Conservation (phyloP, 2,329 filamentous ascomycete genomes). For the Xylaria sp. region DNA sequence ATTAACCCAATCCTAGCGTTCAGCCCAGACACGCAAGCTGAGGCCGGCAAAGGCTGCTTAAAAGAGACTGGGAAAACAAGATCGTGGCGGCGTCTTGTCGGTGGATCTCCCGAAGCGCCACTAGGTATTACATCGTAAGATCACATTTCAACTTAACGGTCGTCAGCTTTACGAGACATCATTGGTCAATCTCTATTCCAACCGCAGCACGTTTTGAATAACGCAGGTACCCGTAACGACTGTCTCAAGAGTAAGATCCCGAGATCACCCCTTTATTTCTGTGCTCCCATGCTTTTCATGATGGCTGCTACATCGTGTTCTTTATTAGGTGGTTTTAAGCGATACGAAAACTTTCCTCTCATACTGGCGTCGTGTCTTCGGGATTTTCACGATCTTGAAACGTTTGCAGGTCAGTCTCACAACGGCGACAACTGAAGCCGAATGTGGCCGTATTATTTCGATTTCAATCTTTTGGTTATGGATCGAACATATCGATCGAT, state of each 20-base stretch:
- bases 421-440: background rate
- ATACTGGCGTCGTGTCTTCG: background rate
- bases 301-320: background rate
- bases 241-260: background rate
- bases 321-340: background rate
- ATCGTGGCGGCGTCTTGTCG: background rate
- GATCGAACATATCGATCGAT: constrained; percentile 24
- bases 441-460: constrained; percentile 8
- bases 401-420: background rate
- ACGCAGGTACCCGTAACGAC: background rate
- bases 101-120: constrained; percentile 10
- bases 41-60: constrained; percentile 1
- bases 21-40: background rate
- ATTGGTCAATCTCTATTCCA: constrained; percentile 24
- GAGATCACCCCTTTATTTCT: background rate
- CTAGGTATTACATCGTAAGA: constrained; percentile 9
- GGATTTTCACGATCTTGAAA: background rate
- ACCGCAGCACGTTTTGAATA: background rate
- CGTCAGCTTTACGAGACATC: constrained; percentile 5
- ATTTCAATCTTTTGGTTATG: background rate
- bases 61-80: background rate
- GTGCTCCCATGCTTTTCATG: background rate
- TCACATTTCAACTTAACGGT: constrained; percentile 14
- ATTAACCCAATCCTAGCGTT: constrained; percentile 16
- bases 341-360: background rate